phyloP scores from a whole-genome alignment of 345 rosid genomes.

The Pugionium dolabratum region DNA sequence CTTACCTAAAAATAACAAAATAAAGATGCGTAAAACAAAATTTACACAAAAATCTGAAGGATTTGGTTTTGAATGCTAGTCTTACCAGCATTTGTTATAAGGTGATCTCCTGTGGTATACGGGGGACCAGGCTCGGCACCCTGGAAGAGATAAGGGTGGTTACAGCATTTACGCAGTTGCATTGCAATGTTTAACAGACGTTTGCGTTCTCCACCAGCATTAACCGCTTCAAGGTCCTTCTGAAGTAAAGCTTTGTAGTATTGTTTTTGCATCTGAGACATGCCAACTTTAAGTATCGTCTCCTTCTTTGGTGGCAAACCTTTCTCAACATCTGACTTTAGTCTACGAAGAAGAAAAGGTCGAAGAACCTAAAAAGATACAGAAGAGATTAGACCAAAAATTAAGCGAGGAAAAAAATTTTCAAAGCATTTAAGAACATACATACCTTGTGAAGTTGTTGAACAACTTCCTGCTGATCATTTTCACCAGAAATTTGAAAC shows the following conservation, averaged over 20 bases:
- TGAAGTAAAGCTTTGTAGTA: constrained; percentile 89
- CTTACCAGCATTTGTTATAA: constrained; percentile 85
- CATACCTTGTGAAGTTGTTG: constrained; percentile 99
- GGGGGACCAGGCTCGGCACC: constrained; percentile 99
- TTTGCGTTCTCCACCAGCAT: constrained; percentile 99
- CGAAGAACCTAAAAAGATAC: constrained; percentile 67
- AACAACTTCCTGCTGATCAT: constrained; percentile 99
- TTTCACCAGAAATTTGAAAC: constrained; percentile 99
- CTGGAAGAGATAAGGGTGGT: constrained; percentile 99
- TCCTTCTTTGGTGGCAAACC: constrained; percentile 99
- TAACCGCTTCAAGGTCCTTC: constrained; percentile 98
- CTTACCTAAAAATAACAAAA: constrained; percentile 63
- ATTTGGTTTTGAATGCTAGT: constrained; percentile 19
- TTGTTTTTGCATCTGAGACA: constrained; percentile 99
- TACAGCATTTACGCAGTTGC: constrained; percentile 99
- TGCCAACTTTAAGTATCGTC: constrained; percentile 96
- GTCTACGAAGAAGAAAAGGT: constrained; percentile 95
- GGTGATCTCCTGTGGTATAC: constrained; percentile 96
- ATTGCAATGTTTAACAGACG: constrained; percentile 96
- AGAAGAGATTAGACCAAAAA: constrained; percentile 16
- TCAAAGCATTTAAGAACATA: constrained; percentile 10
- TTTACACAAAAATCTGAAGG: background rate
- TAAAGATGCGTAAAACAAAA: constrained; percentile 14
- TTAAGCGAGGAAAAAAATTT: background rate
- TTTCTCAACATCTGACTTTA: constrained; percentile 98